Evolutionary conservation across 2,329 filamentous ascomycete species (phyloP), one percentile per base, ranked within the genome.

Genomic region (Neopestalotiopsis sp.): DNA sequence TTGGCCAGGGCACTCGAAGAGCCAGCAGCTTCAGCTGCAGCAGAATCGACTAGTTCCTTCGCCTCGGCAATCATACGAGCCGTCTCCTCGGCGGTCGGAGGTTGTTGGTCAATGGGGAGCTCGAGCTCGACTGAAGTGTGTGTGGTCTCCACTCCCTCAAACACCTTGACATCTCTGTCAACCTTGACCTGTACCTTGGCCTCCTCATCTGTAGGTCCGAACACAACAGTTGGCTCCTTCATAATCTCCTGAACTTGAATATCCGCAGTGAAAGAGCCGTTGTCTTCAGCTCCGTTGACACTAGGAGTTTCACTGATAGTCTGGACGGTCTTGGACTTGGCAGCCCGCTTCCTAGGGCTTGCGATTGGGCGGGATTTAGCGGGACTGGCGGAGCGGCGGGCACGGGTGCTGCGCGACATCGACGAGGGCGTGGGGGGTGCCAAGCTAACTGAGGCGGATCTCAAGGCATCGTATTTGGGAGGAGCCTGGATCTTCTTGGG

Each of bases 61-160:
- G 96, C 96, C 76, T 94, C 90, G 34, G 91, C 91, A 69, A 98
- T 91, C 92, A 98, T 94, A 67, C 91, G 88, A 68, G 92, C 88
- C 1, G 94, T 91, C 75, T 96, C 92, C 72, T 94, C 92, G 0
- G 93, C 90, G 13, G 90, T 88, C 0, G 92, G 91, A 9, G 94
- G 86, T 70, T 93, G 89, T 10, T 89, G 86, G 57, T 34, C 57
- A 4, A 88, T 74, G 14, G 94, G 93, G 76, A 96, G 86, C 72
- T 96, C 92, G 12, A 96, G 85, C 71, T 92, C 91, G 63, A 95
- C 90, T 61, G 90, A 90, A 6, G 92, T 95, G 73, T 89, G 89
- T 68, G 90, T 92, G 1, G 89, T 89, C 78, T 94, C 91, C 4
- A 88, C 82, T 24, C 91, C 90, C 66, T 85, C 86, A 63, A 85